Percentiles rank a stretch among this genome's conserved stretches.
Evolutionary conservation across 2,329 filamentous ascomycete genomes (phyloP).

Genomic region (Microdochium nivale): DNA sequence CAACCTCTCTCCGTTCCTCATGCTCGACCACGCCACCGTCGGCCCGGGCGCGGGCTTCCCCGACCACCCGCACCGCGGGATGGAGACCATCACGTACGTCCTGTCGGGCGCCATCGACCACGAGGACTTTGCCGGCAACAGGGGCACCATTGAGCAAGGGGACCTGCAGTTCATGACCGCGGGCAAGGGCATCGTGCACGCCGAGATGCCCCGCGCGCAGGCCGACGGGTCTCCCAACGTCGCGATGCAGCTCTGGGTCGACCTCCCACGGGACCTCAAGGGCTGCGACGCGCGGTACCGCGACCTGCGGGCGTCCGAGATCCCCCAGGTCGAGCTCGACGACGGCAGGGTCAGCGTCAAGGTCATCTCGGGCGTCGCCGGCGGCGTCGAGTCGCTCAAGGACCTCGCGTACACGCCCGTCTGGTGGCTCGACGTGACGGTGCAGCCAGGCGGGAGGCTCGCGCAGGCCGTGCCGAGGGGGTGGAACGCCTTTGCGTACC

Average conservation of each 20-base stretch:
- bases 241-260: constrained; percentile 93
- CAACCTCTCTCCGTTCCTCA: constrained; percentile 87
- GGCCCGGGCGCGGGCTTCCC: constrained; percentile 79
- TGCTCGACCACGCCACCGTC: constrained; percentile 90
- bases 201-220: constrained; percentile 85
- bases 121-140: constrained; percentile 29
- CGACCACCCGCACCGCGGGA: constrained; percentile 75
- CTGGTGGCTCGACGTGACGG: constrained; percentile 82
- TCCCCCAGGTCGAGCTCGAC: constrained; percentile 65
- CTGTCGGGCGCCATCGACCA: constrained; percentile 54
- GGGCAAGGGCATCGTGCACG: constrained; percentile 83
- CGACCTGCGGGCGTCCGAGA: constrained; percentile 70
- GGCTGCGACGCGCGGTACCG: constrained; percentile 86
- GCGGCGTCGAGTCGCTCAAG: constrained; percentile 77
- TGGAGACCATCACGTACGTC: constrained; percentile 76
- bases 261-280: constrained; percentile 76
- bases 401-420: constrained; percentile 94
- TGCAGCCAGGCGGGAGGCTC: constrained; percentile 71
- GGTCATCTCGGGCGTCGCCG: constrained; percentile 79
- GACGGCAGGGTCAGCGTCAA: constrained; percentile 71
- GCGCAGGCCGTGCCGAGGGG: constrained; percentile 65
- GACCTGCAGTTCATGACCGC: constrained; percentile 98
- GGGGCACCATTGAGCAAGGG: constrained; percentile 75
- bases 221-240: constrained; percentile 68
- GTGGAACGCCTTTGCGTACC: constrained; percentile 90